phyloP scores from a whole-genome alignment of 352 stramenopile species.

The Pythium phragmitis region DNA sequence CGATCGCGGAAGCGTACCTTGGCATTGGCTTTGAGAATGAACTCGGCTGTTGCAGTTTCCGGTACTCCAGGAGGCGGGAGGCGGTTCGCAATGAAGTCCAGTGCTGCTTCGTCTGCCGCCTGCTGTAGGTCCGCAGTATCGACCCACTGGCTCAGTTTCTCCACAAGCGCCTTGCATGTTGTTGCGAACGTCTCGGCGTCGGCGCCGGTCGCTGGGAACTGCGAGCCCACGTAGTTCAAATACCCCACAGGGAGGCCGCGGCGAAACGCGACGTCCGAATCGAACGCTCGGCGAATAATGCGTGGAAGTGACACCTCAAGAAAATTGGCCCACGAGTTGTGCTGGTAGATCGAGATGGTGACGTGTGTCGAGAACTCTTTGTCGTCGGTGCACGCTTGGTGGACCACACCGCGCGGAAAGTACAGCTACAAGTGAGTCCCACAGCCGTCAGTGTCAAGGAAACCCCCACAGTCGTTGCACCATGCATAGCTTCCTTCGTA shows the following conservation, averaged over 20 bases:
- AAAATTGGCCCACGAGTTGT: constrained; percentile 88
- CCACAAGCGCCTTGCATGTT: constrained; percentile 48
- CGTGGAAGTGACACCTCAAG: constrained; percentile 75
- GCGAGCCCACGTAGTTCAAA: constrained; percentile 68
- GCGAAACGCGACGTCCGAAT: constrained; percentile 71
- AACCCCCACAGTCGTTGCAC: background rate
- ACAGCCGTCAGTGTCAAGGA: background rate
- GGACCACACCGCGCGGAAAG: constrained; percentile 79
- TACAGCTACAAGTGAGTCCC: constrained; percentile 47
- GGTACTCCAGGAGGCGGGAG: constrained; percentile 42
- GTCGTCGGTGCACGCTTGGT: constrained; percentile 76
- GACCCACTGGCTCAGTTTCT: constrained; percentile 50
- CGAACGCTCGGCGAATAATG: constrained; percentile 77
- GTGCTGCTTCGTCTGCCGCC: constrained; percentile 68
- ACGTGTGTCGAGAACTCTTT: constrained; percentile 84
- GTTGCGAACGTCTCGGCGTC: constrained; percentile 52
- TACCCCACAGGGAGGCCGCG: constrained; percentile 72
- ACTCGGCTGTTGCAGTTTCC: constrained; percentile 27
- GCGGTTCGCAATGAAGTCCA: constrained; percentile 77
- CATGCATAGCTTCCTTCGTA: constrained; percentile 14
- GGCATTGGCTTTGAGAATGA: constrained; percentile 45
- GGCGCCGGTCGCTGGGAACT: constrained; percentile 41
- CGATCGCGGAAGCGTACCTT: constrained; percentile 66
- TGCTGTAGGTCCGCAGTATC: constrained; percentile 55
- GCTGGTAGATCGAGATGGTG: constrained; percentile 87